Evolutionary conservation across 2,329 filamentous ascomycete genomes (phyloP).

Genomic region (Neonectria magnoliae): DNA sequence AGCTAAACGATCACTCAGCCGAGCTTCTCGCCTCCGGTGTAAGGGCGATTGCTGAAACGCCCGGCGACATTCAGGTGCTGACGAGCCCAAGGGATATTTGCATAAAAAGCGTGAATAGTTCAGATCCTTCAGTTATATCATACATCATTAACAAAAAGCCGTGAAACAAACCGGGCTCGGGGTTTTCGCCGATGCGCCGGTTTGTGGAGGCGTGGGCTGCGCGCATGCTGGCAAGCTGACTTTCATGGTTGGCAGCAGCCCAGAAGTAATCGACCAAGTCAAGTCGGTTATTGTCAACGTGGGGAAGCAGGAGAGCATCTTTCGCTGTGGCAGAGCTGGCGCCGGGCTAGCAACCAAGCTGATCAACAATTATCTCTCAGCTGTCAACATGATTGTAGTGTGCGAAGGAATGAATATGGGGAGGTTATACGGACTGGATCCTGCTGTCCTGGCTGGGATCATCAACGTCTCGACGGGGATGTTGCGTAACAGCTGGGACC

Average conservation of each 20-base stretch:
- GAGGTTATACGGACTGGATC: slow-evolving; percentile 21
- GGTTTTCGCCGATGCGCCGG: slow-evolving; percentile 28
- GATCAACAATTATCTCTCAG: slow-evolving; percentile 31
- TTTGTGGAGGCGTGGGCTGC: slow-evolving; percentile 23
- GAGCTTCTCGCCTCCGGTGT: background rate
- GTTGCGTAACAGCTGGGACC: slow-evolving; percentile 26
- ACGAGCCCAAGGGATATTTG: background rate
- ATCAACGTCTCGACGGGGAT: slow-evolving; percentile 30
- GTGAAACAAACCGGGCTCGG: slow-evolving; percentile 10
- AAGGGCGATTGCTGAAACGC: background rate
- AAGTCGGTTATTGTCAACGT: slow-evolving; percentile 10
- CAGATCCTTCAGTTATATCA: background rate
- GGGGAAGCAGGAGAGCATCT: slow-evolving; percentile 20
- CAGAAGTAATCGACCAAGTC: background rate
- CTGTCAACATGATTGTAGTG: slow-evolving; percentile 29
- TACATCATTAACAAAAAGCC: background rate
- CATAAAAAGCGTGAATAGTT: background rate
- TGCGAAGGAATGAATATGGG: slow-evolving; percentile 34
- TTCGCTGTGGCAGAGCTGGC: slow-evolving; percentile 24
- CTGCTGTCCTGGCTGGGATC: slow-evolving; percentile 5
- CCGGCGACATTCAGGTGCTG: background rate
- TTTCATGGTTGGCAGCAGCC: slow-evolving; percentile 27
- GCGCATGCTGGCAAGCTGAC: slow-evolving; percentile 26
- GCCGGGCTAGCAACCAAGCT: slow-evolving; percentile 28
- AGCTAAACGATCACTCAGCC: background rate